Evolutionary conservation across 176 grass and related monocot species (phyloP).

Genomic region (Triticum timopheevii): DNA sequence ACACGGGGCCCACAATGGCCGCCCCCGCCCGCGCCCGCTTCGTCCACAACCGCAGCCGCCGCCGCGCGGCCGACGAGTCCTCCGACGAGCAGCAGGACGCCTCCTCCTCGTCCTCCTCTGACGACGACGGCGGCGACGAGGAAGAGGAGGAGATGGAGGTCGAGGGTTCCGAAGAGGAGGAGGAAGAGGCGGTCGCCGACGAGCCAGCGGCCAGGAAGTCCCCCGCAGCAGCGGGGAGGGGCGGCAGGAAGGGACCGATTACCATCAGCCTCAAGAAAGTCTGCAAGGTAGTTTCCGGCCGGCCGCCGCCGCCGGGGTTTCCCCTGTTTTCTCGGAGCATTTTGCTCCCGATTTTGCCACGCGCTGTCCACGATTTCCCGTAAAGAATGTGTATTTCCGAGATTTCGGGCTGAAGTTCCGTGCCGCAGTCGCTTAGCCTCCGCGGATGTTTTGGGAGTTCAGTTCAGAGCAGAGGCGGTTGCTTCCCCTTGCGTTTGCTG

Average conservation of each 20-base stretch:
- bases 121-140: slow-evolving; percentile 40
- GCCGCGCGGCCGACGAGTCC: background rate
- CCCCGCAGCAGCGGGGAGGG: background rate
- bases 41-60: slow-evolving; percentile 36
- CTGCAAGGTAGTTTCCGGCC: slow-evolving; percentile 49
- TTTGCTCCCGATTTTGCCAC: background rate
- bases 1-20: slow-evolving; percentile 30
- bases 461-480: background rate
- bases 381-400: background rate
- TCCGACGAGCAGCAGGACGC: slow-evolving; percentile 35
- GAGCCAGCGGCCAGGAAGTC: slow-evolving; percentile 1
- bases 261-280: slow-evolving; percentile 92
- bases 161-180: slow-evolving; percentile 20
- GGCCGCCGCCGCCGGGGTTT: background rate
- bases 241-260: slow-evolving; percentile 59
- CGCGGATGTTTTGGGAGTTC: background rate
- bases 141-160: slow-evolving; percentile 26
- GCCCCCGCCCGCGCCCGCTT: slow-evolving; percentile 35
- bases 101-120: slow-evolving; percentile 46
- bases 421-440: background rate
- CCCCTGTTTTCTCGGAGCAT: background rate
- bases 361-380: background rate
- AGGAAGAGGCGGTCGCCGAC: background rate
- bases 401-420: background rate
- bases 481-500: background rate